Evolutionary conservation across 371 early-diverging fungal species (phyloP), one percentile per base, ranked within the genome.

Genomic region (Nosema muscidifuracis): DNA sequence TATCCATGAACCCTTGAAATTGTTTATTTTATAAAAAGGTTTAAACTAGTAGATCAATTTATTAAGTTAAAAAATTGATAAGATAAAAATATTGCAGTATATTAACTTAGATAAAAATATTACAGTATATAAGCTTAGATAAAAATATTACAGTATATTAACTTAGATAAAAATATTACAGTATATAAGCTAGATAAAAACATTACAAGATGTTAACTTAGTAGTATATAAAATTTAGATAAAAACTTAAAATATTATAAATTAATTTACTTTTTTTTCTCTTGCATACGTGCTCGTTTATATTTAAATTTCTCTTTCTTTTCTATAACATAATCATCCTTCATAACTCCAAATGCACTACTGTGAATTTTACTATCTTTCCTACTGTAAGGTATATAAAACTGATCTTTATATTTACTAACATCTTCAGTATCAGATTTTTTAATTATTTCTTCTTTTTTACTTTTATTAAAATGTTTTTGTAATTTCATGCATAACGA

Each of bases 251-350:
- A n/a, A n/a, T n/a, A n/a, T n/a, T n/a, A n/a, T n/a, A n/a, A n/a
- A 38, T 7, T 38, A 7, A 7, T 38, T 38, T 10, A 12, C n/a
- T 47, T 12, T 6, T 20, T 47, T 47, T 20, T 47, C n/a, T 4
- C 20, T 6, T 47, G 13, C 18, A 20, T 47, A 4, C n/a, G 4
- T n/a, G 47, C 47, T 4, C 47, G 13, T 20, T 47, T 47, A 47
- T 47, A 47, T n/a, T 47, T 47, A 61, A 31, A 60, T 40, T 69
- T 71, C 31, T 69, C 63, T 43, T 62, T 75, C 33, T 65, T 57
- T 38, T 72, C 73, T 28, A 28, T 60, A n/a, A 78, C 40, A 40
- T 78, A 74, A 47, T 78, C 78, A 63, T 75, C 78, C 31, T 68
- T 75, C 13, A 47, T 64, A 22, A 75, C 53, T 15, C 63, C 69